phyloP scores from a whole-genome alignment of 805 yeast genomes.

The Candida nanaspora region DNA sequence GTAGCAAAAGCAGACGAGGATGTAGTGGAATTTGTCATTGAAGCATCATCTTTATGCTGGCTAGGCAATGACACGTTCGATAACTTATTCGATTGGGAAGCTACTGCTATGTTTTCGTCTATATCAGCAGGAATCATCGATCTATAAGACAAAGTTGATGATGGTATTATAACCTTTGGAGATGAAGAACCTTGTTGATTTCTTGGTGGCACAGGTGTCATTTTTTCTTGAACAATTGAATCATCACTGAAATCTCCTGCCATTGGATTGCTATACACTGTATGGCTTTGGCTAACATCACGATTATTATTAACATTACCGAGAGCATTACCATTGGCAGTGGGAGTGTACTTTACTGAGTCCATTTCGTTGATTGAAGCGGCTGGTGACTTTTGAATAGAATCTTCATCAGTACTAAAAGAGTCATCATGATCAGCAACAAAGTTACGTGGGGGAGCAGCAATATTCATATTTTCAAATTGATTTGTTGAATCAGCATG shows the following conservation, averaged over 20 bases:
- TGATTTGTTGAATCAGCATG: neutral
- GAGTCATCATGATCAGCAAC: constrained; percentile 6
- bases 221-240: constrained; percentile 2
- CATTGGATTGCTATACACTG: neutral
- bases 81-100: too few relatives aligned
- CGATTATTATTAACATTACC: neutral
- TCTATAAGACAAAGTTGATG: constrained; percentile 6
- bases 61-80: too few relatives aligned
- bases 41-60: neutral
- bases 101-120: too few relatives aligned
- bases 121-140: neutral
- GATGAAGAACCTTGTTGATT: neutral
- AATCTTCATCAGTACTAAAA: constrained; percentile 5
- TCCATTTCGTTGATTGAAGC: constrained; percentile 7
- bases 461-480: neutral
- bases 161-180: constrained; percentile 1
- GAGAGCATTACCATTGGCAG: too few relatives aligned
- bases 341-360: too few relatives aligned
- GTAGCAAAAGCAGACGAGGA: neutral
- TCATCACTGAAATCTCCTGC: neutral
- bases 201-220: neutral
- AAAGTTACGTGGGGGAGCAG: neutral
- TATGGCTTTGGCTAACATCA: neutral
- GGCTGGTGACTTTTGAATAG: constrained; percentile 15
- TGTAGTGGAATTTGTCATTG: neutral